A percentile compares a stretch with the other conserved stretches of the same genome.
Evolutionary conservation across 1,139 yeast genomes (phyloP).

Genomic region (Pneumocystis oryctolagi): DNA sequence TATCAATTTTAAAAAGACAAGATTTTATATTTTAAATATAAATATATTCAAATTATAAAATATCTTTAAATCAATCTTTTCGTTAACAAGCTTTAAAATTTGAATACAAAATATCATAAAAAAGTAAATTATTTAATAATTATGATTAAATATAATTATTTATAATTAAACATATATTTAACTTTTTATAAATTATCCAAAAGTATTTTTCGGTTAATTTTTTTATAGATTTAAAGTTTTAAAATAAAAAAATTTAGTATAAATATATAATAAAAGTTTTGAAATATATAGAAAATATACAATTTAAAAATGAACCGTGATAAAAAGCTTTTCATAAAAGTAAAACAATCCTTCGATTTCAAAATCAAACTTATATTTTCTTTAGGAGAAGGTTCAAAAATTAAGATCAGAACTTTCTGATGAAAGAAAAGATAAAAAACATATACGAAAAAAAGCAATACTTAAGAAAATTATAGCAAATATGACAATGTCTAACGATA

Average conservation of each 20-base stretch:
- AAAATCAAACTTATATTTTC: neutral
- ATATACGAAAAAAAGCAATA: conserved; percentile 39
- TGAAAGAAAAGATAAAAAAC: conserved; percentile 36
- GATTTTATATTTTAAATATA: neutral
- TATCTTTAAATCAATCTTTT: neutral
- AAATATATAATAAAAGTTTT: neutral
- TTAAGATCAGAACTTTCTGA: conserved; percentile 42
- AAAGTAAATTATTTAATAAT: no score
- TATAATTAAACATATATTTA: no score
- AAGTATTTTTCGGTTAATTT: neutral
- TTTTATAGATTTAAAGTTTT: no score
- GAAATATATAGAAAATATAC: neutral
- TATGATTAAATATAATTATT: no score
- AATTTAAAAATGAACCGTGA: neutral
- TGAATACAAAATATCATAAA: no score
- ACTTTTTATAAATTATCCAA: neutral
- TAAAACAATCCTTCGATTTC: neutral
- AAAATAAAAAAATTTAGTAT: neutral
- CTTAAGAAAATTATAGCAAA: conserved; percentile 70
- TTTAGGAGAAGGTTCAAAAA: conserved; percentile 35
- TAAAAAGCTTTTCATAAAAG: neutral
- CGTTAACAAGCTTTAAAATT: no score
- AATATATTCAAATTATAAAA: neutral
- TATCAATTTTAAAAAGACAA: neutral
- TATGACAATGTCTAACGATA: conserved; percentile 71